Base-by-base conservation (phyloP, 179 eudicot species). In the Dionaea muscipula region DNA sequence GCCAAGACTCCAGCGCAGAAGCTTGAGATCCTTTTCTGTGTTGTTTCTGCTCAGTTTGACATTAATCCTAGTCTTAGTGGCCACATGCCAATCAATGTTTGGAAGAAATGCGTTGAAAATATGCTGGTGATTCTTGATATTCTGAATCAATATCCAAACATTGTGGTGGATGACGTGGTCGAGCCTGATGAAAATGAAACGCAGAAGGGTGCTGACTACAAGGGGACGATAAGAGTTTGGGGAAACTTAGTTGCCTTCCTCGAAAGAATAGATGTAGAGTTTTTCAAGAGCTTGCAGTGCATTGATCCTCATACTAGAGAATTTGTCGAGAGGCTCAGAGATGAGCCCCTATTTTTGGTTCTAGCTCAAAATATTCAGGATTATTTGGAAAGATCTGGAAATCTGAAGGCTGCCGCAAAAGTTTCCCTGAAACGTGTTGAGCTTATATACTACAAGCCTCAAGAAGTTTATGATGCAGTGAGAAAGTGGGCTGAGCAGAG, bases 1-100 rank as follows among this genome's bases (percentile, higher is more conserved):
- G 97, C 97, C 2, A 90, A 90, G 74, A 90, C 97, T 53, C 94
- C 95, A 51, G 97, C 94, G 27, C 97, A 90, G 74, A 90, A 90
- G 71, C 78, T 90, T 38, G 95, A 90, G 67, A 90, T 90, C 62
- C 81, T 81, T 18, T 89, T 90, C 39, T 70, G 79, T 68, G 95
- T 90, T 64, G 82, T 90, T 16, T 86, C 95, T 55, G 94, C 97
- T 26, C 94, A 90, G 59, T 90, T 90, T 73, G 97, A 90, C 73
- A 86, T 86, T 19, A 90, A 81, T 62, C 77, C 94, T 39, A 64
- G 94, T 72, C 78, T 83, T 8, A 84, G 81, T 59, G 94, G 93
- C 20, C 89, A 86, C 72, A 81, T 86, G 94, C 94, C 95, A 0
- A 78, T 86, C 39, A 81, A 77, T 60, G 91, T 84, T 3, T 90